phyloP scores from a whole-genome alignment of 2,329 filamentous ascomycete genomes.

The Nigrospora oryzae region DNA sequence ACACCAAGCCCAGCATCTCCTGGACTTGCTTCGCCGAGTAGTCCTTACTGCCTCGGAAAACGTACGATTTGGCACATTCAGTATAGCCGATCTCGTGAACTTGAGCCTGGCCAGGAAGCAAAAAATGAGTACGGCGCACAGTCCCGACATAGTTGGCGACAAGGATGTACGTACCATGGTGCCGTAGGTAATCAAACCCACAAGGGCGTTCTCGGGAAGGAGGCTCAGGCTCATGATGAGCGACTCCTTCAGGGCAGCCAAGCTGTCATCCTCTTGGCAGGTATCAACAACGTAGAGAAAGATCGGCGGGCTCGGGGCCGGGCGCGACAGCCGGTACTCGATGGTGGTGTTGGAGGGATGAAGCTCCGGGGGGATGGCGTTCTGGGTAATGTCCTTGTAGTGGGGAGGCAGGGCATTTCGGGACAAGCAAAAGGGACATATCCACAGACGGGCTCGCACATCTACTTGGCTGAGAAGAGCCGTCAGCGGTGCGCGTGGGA shows the following conservation, averaged over 20 bases:
- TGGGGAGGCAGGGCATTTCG: constrained; percentile 75
- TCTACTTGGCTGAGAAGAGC: constrained; percentile 60
- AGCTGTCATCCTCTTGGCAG: constrained; percentile 80
- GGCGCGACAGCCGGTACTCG: constrained; percentile 73
- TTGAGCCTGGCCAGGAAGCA: constrained; percentile 53
- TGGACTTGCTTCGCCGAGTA: constrained; percentile 99
- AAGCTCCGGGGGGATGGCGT: constrained; percentile 74
- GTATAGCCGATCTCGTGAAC: constrained; percentile 97
- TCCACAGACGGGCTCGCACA: constrained; percentile 76
- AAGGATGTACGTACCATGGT: constrained; percentile 63
- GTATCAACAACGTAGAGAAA: constrained; percentile 84
- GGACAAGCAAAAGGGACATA: constrained; percentile 81
- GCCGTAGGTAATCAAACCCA: constrained; percentile 79
- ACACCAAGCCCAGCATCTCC: constrained; percentile 87
- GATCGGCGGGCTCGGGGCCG: constrained; percentile 78
- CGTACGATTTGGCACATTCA: constrained; percentile 96
- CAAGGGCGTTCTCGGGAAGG: constrained; percentile 71
- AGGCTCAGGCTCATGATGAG: constrained; percentile 79
- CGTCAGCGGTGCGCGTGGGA: constrained; percentile 11
- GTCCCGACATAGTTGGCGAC: neutral
- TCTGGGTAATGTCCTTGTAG: constrained; percentile 83
- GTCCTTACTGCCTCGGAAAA: constrained; percentile 96
- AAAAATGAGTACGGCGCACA: neutral
- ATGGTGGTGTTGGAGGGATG: constrained; percentile 82
- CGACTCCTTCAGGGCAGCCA: constrained; percentile 76